Evolutionary conservation across 1,284 basidiomycete species (phyloP), one percentile per base, ranked within the genome.

Genomic region (Leccinum subrobustum): DNA sequence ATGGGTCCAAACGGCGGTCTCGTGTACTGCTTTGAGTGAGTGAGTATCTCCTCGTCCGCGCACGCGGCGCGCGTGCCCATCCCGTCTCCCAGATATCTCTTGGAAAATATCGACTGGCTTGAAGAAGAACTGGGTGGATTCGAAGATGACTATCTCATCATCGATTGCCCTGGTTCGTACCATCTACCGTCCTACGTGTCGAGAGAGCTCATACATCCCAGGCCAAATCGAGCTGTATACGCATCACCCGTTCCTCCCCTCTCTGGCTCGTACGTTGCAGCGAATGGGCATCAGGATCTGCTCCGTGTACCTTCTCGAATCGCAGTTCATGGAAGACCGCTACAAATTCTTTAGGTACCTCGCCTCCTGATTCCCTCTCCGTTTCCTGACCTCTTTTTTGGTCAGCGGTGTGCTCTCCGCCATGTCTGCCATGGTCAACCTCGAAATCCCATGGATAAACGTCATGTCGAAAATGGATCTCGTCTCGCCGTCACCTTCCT

Each of bases 391-490:
- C 20, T 31, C 29, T 63, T 56, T 51, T 63, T 55, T 23, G 23
- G 6, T 18, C 70, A 95, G 95, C 60, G 97, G 97, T n/a, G 96
- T 98, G 1, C 81, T 99, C 60, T 93, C 92, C 57, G 97, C 97
- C 23, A 98, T 99, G 95, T 96, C 93, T 52, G 95, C 96, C 52
- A 99, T 99, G 97, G 92, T 99, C 58, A 95, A 96, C 67, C 84
- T 99, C 29, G 96, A 98, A 70, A 87, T 98, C 47, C 93, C 95
- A 0, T 97, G 95, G 89, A 88, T 99, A 65, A 99, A 99, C 68
- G 79, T 99, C 72, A 94, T 99, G 90, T 96, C 93, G 59, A 99
- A 99, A 78, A 99, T 99, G 96, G 97, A 99, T 75, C 83, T 99
- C 29, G 92, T 99, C 37, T 92, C 84, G 0, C 72, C 79, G 0